Conservation (phyloP, 306 rosid genomes). For the Macrotyloma uniflorum region DNA sequence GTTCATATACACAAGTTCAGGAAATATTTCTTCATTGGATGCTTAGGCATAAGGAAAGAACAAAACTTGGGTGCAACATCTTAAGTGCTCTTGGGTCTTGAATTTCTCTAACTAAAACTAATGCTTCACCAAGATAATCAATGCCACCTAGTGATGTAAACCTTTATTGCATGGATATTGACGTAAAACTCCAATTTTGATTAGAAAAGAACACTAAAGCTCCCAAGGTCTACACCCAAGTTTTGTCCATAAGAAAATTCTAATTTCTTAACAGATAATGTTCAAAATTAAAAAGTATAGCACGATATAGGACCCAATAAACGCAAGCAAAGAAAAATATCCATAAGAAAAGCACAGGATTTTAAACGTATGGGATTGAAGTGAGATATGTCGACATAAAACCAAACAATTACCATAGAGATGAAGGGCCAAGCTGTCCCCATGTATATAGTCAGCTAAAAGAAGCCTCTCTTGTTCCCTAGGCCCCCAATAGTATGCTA, state of each 20-base stretch:
- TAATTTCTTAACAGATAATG: neutral
- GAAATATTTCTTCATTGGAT: neutral
- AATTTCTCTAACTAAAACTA: neutral
- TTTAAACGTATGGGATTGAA: neutral
- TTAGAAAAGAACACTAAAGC: neutral
- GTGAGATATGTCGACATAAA: neutral
- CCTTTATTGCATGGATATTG: neutral
- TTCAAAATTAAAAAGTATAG: neutral
- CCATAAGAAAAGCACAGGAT: neutral
- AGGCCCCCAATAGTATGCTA: constrained; percentile 98
- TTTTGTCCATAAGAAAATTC: constrained; percentile 17
- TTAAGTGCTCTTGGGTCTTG: neutral
- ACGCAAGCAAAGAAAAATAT: constrained; percentile 12
- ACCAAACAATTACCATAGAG: constrained; percentile 77
- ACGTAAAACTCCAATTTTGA: neutral
- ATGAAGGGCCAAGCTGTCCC: constrained; percentile 95
- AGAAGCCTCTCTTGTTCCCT: constrained; percentile 99
- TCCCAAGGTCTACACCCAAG: neutral
- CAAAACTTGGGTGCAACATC: neutral
- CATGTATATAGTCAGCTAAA: constrained; percentile 81
- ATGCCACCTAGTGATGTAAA: neutral
- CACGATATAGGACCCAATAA: neutral
- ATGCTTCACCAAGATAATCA: neutral
- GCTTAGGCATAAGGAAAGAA: constrained; percentile 1
- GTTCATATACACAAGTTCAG: neutral